Evolutionary conservation across 441 rosid genomes (phyloP), one percentile per base, ranked within the genome.

Genomic region (Theobroma grandiflorum): DNA sequence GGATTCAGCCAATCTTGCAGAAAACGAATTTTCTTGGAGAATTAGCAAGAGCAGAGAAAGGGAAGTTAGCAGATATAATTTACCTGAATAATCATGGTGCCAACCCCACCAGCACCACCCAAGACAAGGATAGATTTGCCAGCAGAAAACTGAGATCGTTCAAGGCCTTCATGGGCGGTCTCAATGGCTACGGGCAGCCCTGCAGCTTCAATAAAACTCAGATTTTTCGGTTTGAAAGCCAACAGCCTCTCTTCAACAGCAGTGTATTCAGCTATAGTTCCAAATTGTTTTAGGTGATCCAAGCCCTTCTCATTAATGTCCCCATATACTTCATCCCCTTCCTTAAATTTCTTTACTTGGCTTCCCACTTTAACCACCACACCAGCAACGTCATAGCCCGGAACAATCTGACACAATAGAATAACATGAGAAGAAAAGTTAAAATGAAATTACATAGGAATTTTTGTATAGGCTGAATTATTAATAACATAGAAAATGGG

Each of bases 81-180:
- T 74, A 95, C 99, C 98, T 96, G 99, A 89, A 96, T 91, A 74
- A 87, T 91, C 50, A 96, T 86, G 85, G 93, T 93, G 76, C 99
- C 99, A 85, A 96, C 99, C 38, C 99, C 99, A 66, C 99, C 99
- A 20, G 98, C 90, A 22, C 99, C 97, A 43, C 91, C 91, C 71
- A 96, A 83, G 70, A 93, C 93, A 61, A 96, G 97, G 79, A 96
- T 87, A 2, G 97, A 93, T 85, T 94, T 91, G 33, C 98, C 97
- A 4, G 94, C 65, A 12, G 97, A 93, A 79, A 94, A 92, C 3
- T 91, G 93, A 0, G 94, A 89, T 76, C 86, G 88, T 68, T 91
- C 94, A 0, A 94, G 90, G 81, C 97, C 99, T 79, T 92, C 98
- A 52, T 96, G 83, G 38, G 98, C 98, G 1, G 98, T 96, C 84